Base-by-base conservation (phyloP, 1,284 basidiomycete genomes). In the Ustilago xerochloae region DNA sequence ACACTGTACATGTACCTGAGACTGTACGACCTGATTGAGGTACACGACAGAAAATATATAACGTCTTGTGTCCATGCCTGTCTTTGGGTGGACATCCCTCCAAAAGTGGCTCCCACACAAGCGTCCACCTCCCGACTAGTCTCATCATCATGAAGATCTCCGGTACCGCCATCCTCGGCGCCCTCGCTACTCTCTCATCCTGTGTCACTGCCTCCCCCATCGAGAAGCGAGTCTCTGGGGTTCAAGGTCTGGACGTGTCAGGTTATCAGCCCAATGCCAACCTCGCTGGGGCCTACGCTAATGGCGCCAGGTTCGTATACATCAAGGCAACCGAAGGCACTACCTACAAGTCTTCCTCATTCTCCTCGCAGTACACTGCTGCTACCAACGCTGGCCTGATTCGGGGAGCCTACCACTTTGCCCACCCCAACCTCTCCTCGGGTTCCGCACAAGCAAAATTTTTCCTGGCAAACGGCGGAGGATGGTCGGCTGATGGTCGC, bases 291-390 rank as follows among this genome's bases (percentile, higher is more conserved):
- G 88, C 89, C 64, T 87, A 86, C 60, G 82, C 87, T n/a, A 89
- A 89, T 64, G 90, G 89, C 4, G 83, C 90, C 43, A 65, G 85
- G 15, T 91, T 90, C 73, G 89, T 86, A 10, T 90, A 87, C 78
- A 90, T 91, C 87, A 91, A 91, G 81, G 90, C 90, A 13, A 91
- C 90, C 6, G 90, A 91, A 79, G 89, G 89, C 15, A 90, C 88
- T 38, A 53, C 83, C 87, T 90, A 63, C 72, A 83, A 66, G 39
- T 47, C 59, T 35, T 46, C 62, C 4, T 57, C 83, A 20, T 89
- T 90, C 84, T 87, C 85, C 30, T 81, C 78, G 43, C 87, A 89
- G 70, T 90, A 90, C 78, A 85, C 65, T 15, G 88, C 88, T 6
- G 88, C 89, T 4, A 89, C 88, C 10, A 88, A 87, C 51, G 87